Evolutionary conservation across 2,329 filamentous ascomycete genomes (phyloP).

Genomic region (Diaporthe sp.): DNA sequence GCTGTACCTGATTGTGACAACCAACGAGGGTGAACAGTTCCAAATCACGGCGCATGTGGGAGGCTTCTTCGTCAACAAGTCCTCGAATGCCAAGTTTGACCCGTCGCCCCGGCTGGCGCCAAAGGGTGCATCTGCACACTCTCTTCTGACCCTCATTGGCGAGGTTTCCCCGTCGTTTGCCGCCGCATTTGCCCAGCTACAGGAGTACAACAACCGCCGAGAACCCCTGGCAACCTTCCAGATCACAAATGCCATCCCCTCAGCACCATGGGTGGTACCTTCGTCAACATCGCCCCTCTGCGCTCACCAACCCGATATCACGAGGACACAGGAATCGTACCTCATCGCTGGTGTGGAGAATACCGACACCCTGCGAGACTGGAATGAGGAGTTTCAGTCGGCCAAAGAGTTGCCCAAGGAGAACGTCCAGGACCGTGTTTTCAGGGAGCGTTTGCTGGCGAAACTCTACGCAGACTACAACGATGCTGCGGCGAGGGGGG

Average conservation of each 20-base stretch:
- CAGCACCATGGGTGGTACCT: slow-evolving; percentile 92
- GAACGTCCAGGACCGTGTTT: slow-evolving; percentile 94
- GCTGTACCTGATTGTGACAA: slow-evolving; percentile 89
- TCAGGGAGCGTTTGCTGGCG: slow-evolving; percentile 91
- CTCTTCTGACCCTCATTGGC: slow-evolving; percentile 83
- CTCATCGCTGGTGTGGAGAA: slow-evolving; percentile 92
- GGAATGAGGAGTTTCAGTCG: slow-evolving; percentile 99
- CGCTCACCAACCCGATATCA: slow-evolving; percentile 85
- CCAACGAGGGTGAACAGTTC: slow-evolving; percentile 93
- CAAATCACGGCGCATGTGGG: slow-evolving; percentile 95
- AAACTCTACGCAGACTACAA: slow-evolving; percentile 99
- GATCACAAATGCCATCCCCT: slow-evolving; percentile 93
- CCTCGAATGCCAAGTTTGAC: slow-evolving; percentile 94
- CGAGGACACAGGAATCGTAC: slow-evolving; percentile 92
- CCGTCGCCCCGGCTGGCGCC: slow-evolving; percentile 84
- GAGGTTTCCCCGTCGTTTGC: slow-evolving; percentile 88
- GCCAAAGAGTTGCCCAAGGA: slow-evolving; percentile 95
- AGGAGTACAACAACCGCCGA: slow-evolving; percentile 86
- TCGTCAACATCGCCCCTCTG: slow-evolving; percentile 71
- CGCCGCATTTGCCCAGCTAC: slow-evolving; percentile 80
- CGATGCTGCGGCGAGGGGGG: slow-evolving; percentile 92
- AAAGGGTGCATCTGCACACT: slow-evolving; percentile 86
- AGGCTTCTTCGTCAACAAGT: slow-evolving; percentile 98
- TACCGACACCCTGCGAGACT: slow-evolving; percentile 93
- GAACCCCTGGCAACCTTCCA: slow-evolving; percentile 95